phyloP scores from a whole-genome alignment of 2,329 filamentous ascomycete genomes.

The Chaetomiaceae sp. region DNA sequence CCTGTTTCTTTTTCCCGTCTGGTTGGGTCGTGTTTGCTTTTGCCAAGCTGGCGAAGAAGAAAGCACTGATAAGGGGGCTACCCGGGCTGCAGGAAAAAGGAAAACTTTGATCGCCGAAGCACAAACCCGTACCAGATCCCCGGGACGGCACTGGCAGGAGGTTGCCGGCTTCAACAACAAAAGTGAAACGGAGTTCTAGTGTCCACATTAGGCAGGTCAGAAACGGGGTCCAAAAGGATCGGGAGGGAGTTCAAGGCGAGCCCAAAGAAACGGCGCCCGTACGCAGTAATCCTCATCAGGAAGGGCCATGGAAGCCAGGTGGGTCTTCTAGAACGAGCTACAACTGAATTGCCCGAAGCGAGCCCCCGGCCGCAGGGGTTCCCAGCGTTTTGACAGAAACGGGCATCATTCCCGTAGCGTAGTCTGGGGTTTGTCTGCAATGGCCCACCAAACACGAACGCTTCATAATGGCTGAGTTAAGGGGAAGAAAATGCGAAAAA shows the following conservation, averaged over 20 bases:
- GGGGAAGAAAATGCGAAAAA: too few relatives aligned
- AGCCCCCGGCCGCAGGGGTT: background rate
- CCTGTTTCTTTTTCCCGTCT: background rate
- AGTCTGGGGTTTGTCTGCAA: too few relatives aligned
- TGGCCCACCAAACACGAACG: too few relatives aligned
- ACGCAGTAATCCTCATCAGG: background rate
- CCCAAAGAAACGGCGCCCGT: too few relatives aligned
- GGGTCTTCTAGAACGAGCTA: conserved; percentile 8
- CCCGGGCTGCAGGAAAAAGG: background rate
- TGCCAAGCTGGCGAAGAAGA: background rate
- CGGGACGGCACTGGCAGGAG: background rate
- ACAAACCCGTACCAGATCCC: background rate
- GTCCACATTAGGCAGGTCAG: too few relatives aligned
- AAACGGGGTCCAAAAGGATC: too few relatives aligned
- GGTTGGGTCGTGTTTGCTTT: too few relatives aligned
- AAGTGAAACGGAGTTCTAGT: too few relatives aligned
- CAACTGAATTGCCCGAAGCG: background rate
- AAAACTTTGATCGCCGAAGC: background rate
- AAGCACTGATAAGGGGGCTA: background rate
- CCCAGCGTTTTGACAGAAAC: background rate
- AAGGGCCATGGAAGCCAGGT: conserved; percentile 7
- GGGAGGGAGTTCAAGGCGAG: background rate
- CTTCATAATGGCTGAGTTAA: too few relatives aligned
- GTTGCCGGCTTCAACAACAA: background rate
- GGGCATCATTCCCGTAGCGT: too few relatives aligned